Percentiles rank a stretch among this genome's conserved stretches.
Conservation (phyloP, 2,329 filamentous ascomycete genomes). For the Intubia oerlemansii region DNA sequence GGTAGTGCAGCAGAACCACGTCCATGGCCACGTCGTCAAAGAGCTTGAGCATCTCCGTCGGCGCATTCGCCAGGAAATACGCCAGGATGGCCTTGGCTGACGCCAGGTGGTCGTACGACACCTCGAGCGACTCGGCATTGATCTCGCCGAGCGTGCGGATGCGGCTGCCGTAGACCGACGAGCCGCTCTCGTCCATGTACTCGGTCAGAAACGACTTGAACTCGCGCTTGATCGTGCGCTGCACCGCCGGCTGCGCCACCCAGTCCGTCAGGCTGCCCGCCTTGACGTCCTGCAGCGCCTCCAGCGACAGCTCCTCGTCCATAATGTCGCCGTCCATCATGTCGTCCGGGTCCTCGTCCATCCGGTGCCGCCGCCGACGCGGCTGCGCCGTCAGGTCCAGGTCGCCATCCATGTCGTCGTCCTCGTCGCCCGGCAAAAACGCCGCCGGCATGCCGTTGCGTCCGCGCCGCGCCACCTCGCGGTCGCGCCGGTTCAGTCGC, state of each 20-base stretch:
- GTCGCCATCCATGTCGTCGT: slow-evolving; percentile 71
- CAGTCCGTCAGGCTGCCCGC: slow-evolving; percentile 85
- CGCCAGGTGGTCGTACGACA: slow-evolving; percentile 83
- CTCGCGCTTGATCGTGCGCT: slow-evolving; percentile 82
- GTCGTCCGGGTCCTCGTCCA: slow-evolving; percentile 87
- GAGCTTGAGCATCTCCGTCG: slow-evolving; percentile 83
- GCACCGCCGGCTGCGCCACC: slow-evolving; percentile 76
- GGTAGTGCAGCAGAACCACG: slow-evolving; percentile 85
- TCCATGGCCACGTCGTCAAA: slow-evolving; percentile 97
- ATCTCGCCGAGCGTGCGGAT: slow-evolving; percentile 92
- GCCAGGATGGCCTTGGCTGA: slow-evolving; percentile 82
- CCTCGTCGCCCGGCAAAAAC: slow-evolving; percentile 63
- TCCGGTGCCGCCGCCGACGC: slow-evolving; percentile 65
- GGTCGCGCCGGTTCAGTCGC: slow-evolving; percentile 51
- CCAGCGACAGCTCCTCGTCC: slow-evolving; percentile 84
- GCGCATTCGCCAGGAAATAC: slow-evolving; percentile 90
- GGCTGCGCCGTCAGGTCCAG: slow-evolving; percentile 71
- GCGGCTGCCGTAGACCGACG: slow-evolving; percentile 84
- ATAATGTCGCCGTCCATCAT: slow-evolving; percentile 85
- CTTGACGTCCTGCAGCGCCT: slow-evolving; percentile 83
- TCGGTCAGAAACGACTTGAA: slow-evolving; percentile 96
- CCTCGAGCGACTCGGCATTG: slow-evolving; percentile 88
- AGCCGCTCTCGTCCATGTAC: slow-evolving; percentile 74
- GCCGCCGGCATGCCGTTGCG: slow-evolving; percentile 43
- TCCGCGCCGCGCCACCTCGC: slow-evolving; percentile 44